Evolutionary conservation across 257 asterid genomes (phyloP), one percentile per base, ranked within the genome.

Genomic region (Solanum tarapatanum): DNA sequence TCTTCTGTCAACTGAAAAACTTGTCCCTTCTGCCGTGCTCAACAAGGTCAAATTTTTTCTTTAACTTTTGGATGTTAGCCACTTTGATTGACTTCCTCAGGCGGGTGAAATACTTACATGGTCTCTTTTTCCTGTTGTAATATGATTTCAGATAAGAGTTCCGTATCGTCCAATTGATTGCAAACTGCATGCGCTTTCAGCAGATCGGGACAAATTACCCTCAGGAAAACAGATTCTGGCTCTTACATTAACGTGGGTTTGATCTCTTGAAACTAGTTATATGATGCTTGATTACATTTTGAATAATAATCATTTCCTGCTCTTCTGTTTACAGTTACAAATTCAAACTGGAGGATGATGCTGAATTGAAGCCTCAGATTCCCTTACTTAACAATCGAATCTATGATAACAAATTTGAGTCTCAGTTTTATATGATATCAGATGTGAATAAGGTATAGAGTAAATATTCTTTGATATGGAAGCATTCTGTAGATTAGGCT

Each of bases 391-490:
- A 97, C 95, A 95, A 97, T 89, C 98, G 99, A 37, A 93, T 95
- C 85, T 97, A 97, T 86, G 99, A 97, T 89, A 97, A 93, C 90
- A 95, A 97, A 89, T 94, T 97, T 88, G 99, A 97, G 93, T 91
- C 99, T 90, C 99, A 97, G 87, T 97, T 97, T 91, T 97, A 97
- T 88, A 94, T 96, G 97, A 95, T 97, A 92, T 97, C 99, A 19
- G 99, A 97, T 94, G 37, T 93, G 83, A 96, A 97, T 93, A 95
- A 95, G 98, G 99, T 97, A 90, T 91, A 87, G 86, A 86, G 39
- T 79, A 62, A 80, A 62, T 89, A 84, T 73, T 69, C 7, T 66
- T 66, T 37, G 24, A 82, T 84, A 62, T 80, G 80, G 73, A 86
- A 68, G 37, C 39, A 79, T 77, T 77, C 83, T 58, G 30, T 45